Evolutionary conservation across 768 basidiomycete genomes (phyloP).

Genomic region (Hypholoma fasciculare): DNA sequence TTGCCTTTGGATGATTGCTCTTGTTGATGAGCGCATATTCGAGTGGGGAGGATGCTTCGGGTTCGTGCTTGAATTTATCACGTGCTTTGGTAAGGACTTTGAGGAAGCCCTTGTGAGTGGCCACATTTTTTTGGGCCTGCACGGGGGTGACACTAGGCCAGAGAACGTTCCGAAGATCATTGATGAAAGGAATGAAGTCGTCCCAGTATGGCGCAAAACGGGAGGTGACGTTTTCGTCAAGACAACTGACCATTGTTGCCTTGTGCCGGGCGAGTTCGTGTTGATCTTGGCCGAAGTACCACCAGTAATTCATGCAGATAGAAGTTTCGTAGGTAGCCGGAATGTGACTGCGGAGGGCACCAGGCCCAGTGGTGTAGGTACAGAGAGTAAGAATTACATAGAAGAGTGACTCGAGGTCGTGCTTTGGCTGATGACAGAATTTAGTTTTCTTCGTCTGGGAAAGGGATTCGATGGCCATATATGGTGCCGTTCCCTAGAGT

Average conservation of each 20-base stretch:
- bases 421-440: neutral
- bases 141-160: neutral
- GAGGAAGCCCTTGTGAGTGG: constrained; percentile 1
- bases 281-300: neutral
- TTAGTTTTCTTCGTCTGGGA: neutral
- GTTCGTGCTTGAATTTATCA: neutral
- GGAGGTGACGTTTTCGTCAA: neutral
- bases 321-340: neutral
- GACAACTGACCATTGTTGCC: neutral
- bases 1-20: neutral
- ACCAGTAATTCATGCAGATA: neutral
- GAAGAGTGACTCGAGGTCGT: neutral
- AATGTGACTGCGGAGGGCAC: neutral
- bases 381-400: neutral
- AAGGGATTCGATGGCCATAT: too few relatives aligned
- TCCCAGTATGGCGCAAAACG: neutral
- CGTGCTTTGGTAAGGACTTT: neutral
- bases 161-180: neutral
- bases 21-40: neutral
- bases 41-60: neutral
- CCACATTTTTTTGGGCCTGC: neutral
- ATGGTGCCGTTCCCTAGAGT: neutral
- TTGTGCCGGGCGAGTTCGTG: neutral
- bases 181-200: neutral
- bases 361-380: neutral